A percentile compares a stretch with the other conserved stretches of the same genome.
phyloP scores from a whole-genome alignment of 306 rosid genomes.

The Trichosanthes truncata region DNA sequence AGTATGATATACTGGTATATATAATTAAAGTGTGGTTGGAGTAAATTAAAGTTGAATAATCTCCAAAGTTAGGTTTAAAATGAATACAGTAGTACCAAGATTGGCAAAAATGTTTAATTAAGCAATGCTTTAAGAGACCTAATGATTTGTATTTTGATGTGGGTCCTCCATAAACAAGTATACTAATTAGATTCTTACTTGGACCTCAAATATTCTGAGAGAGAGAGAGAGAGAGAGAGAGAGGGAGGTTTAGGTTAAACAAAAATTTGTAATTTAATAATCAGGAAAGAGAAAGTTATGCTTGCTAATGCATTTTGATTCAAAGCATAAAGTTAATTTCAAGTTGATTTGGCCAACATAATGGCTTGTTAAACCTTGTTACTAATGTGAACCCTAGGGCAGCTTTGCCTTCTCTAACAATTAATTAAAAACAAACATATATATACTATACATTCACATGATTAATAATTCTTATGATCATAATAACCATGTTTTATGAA shows the following conservation, averaged over 20 bases:
- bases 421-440: background rate
- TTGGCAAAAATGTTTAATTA: background rate
- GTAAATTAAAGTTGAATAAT: background rate
- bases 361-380: background rate
- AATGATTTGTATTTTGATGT: slow-evolving; percentile 3
- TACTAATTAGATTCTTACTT: slow-evolving; percentile 2
- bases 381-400: background rate
- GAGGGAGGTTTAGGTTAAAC: background rate
- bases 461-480: background rate
- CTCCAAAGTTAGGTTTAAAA: background rate
- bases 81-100: background rate
- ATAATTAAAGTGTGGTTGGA: background rate
- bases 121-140: slow-evolving; percentile 12
- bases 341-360: background rate
- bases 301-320: background rate
- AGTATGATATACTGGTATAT: background rate
- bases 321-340: background rate
- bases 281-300: background rate
- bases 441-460: background rate
- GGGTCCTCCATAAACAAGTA: background rate
- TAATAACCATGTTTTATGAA: background rate
- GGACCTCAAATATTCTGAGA: background rate
- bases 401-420: background rate
- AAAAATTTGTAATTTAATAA: background rate
- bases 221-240: background rate